Conservation (phyloP, 1,284 basidiomycete species). For the Pseudozyma sp. region DNA sequence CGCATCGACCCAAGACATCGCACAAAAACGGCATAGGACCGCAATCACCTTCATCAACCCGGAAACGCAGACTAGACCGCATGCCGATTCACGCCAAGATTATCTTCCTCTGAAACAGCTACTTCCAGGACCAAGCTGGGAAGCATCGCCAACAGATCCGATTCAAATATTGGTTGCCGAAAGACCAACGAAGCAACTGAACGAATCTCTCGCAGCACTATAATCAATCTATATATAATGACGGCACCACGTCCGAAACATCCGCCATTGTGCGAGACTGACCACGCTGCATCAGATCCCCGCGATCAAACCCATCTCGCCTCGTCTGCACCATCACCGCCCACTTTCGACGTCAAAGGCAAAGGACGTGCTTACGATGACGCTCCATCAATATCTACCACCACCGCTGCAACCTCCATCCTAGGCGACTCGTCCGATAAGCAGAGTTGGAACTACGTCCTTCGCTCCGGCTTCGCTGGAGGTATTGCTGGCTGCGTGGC, state of each 20-base stretch:
- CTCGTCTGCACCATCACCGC: neutral
- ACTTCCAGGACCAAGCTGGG: too few species aligned
- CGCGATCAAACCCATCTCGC: constrained; percentile 10
- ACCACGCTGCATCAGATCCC: constrained; percentile 39
- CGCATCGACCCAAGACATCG: too few species aligned
- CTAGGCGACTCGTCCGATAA: constrained; percentile 70
- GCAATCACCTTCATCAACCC: too few species aligned
- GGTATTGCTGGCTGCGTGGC: constrained; percentile 94
- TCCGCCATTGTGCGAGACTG: constrained; percentile 52
- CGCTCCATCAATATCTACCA: constrained; percentile 20
- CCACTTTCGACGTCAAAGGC: constrained; percentile 25
- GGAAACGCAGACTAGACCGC: too few species aligned
- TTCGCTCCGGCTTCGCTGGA: constrained; percentile 87
- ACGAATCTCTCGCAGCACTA: too few species aligned
- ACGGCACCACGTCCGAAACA: constrained; percentile 33
- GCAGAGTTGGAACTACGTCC: constrained; percentile 79
- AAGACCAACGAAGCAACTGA: too few species aligned
- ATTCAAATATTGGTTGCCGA: too few species aligned
- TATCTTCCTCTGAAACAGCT: too few species aligned
- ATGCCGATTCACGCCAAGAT: too few species aligned
- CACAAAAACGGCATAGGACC: too few species aligned
- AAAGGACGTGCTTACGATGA: constrained; percentile 33
- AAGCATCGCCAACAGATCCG: too few species aligned
- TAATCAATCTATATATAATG: too few species aligned
- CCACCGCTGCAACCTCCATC: constrained; percentile 8